Evolutionary conservation across 495 filamentous ascomycete species (phyloP), one percentile per base, ranked within the genome.

Genomic region (Platismatia glauca): DNA sequence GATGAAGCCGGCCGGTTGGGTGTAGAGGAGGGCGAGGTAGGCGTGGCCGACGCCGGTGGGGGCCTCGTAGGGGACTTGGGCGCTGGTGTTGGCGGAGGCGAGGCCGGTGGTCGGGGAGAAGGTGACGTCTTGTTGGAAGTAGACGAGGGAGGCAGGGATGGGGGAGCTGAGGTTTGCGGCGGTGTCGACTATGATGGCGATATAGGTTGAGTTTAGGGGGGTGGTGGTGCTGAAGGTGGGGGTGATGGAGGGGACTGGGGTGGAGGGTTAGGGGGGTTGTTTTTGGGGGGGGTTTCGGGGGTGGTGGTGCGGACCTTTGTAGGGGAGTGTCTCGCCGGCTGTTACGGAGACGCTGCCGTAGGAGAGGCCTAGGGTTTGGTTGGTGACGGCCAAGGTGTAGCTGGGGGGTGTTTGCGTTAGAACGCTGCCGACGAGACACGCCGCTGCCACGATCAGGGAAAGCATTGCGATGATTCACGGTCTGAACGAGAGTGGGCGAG

Each of bases 1-100:
- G 39, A 57, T 34, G 55, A 66, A 66, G 24, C 37, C 46, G 18
- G 52, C 46, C 13, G 59, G 48, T 15, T 61, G 53, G n/a, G 41
- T 46, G 59, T 62, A 66, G 12, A 66, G 7, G 0, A 66, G 43
- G 39, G 59, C 59, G 33, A 66, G 50, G 43, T 66, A 66, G 18
- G 53, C 39, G 41, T 66, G 64, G 20, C 64, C 64, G 12, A 59
- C 43, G 52, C 18, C n/a, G 12, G 59, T 27, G 12, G 64, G 64
- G 20, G 64, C 29, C 2, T 37, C 39, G 46, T 66, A 66, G 7
- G 64, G 64, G 7, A 66, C 59, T 18, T 61, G 53, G 33, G 59
- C 53, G 15, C 29, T n/a, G 3, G 31, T 24, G 52, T 41, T 39
- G n/a, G 37, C 35, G 22, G 38, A 34, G 24, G n/a, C 63, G 35